Evolutionary conservation across 305 asterid species (phyloP).

Genomic region (Plantago rigida): DNA sequence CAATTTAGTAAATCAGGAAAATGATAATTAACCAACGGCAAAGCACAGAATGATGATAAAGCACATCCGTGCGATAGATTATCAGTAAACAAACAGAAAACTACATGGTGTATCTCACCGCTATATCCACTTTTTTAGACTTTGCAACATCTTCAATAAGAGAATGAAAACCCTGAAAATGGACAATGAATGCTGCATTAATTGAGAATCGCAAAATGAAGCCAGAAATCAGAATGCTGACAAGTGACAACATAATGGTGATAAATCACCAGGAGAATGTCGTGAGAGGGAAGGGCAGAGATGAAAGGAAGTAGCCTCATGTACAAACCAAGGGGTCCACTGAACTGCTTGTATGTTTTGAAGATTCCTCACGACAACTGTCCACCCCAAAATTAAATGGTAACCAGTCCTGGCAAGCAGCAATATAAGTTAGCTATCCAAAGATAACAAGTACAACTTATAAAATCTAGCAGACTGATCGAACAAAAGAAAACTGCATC

Average conservation of each 20-base stretch:
- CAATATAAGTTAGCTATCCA: slow-evolving; percentile 17
- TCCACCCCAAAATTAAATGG: slow-evolving; percentile 57
- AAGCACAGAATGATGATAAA: background rate
- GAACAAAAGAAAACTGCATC: slow-evolving; percentile 25
- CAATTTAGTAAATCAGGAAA: background rate
- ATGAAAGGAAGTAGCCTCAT: slow-evolving; percentile 10
- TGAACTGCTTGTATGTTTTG: slow-evolving; percentile 31
- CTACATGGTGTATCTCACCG: slow-evolving; percentile 29
- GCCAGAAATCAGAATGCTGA: slow-evolving; percentile 14
- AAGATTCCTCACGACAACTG: slow-evolving; percentile 31
- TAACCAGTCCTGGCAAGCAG: slow-evolving; percentile 60
- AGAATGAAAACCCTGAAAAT: slow-evolving; percentile 60
- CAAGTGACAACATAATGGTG: background rate
- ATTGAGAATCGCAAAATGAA: too few species aligned
- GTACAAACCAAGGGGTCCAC: slow-evolving; percentile 49
- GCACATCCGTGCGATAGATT: background rate
- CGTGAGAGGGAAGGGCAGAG: background rate
- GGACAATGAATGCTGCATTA: background rate
- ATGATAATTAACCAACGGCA: background rate
- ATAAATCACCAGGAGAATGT: slow-evolving; percentile 9
- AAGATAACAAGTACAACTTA: slow-evolving; percentile 11
- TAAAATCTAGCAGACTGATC: slow-evolving; percentile 15
- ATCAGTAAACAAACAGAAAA: background rate
- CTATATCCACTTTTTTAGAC: slow-evolving; percentile 33
- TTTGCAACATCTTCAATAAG: slow-evolving; percentile 51